Conservation (phyloP, 768 basidiomycete genomes). For the Krasilnikovozyma curviuscula region DNA sequence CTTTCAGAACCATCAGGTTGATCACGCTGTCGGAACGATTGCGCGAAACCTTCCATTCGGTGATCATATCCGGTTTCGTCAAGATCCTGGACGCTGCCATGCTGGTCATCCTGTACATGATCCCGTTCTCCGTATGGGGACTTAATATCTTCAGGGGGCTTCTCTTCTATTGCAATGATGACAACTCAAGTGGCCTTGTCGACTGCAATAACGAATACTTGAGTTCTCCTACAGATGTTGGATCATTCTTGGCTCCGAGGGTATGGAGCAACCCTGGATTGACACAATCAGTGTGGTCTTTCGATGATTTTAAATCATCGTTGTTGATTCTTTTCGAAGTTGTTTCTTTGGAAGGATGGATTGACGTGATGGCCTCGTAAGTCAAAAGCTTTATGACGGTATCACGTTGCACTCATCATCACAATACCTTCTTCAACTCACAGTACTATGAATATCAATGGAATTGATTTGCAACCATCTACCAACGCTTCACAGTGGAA, state of each 20-base stretch:
- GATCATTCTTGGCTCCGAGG: slow-evolving; percentile 52
- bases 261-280: slow-evolving; percentile 61
- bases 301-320: slow-evolving; percentile 63
- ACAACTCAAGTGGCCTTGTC: slow-evolving; percentile 30
- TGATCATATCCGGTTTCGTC: slow-evolving; percentile 66
- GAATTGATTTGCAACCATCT: slow-evolving; percentile 46
- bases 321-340: slow-evolving; percentile 89
- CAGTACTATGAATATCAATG: slow-evolving; percentile 58
- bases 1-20: slow-evolving; percentile 65
- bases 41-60: slow-evolving; percentile 60
- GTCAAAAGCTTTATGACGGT: no score
- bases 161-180: slow-evolving; percentile 71
- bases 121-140: slow-evolving; percentile 84
- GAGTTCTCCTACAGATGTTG: slow-evolving; percentile 37
- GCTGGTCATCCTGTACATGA: slow-evolving; percentile 66
- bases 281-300: slow-evolving; percentile 42
- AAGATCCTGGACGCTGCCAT: slow-evolving; percentile 78
- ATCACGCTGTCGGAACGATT: slow-evolving; percentile 76
- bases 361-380: slow-evolving; percentile 48
- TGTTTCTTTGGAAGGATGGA: slow-evolving; percentile 88
- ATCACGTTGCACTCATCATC: not conserved
- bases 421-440: slow-evolving; percentile 35
- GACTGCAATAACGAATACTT: slow-evolving; percentile 60
- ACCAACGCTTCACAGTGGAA: slow-evolving; percentile 58
- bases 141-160: slow-evolving; percentile 75